A percentile compares a stretch with the other conserved stretches of the same genome.
phyloP scores from a whole-genome alignment of 129 eudicot species.

The Solidago caesia region DNA sequence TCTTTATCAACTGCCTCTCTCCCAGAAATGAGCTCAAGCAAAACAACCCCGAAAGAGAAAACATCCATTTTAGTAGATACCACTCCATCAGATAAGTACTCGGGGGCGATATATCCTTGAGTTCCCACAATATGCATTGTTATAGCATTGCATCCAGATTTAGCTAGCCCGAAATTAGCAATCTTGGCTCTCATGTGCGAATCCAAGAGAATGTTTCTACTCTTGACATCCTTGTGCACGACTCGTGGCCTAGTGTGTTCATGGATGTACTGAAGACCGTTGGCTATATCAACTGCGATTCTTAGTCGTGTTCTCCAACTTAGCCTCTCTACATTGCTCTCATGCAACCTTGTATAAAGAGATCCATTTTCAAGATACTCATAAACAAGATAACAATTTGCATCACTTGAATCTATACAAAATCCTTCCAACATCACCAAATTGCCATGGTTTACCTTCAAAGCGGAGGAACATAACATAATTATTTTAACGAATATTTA shows the following conservation, averaged over 20 bases:
- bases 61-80: slow-evolving; percentile 90
- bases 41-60: slow-evolving; percentile 79
- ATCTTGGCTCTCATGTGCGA: slow-evolving; percentile 83
- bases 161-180: slow-evolving; percentile 92
- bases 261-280: slow-evolving; percentile 89
- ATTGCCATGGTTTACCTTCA: slow-evolving; percentile 95
- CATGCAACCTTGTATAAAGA: slow-evolving; percentile 66
- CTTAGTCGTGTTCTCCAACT: slow-evolving; percentile 77
- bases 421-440: slow-evolving; percentile 93
- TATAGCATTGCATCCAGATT: slow-evolving; percentile 94
- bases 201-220: slow-evolving; percentile 86
- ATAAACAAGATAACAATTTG: slow-evolving; percentile 78
- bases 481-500: not conserved
- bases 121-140: slow-evolving; percentile 96
- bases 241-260: slow-evolving; percentile 91
- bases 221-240: slow-evolving; percentile 91
- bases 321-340: slow-evolving; percentile 30
- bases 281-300: slow-evolving; percentile 78
- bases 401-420: slow-evolving; percentile 76
- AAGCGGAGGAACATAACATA: not conserved
- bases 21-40: slow-evolving; percentile 79
- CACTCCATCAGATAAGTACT: slow-evolving; percentile 69
- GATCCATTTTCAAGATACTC: slow-evolving; percentile 89
- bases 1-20: slow-evolving; percentile 57
- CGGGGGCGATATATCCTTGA: slow-evolving; percentile 89